Conservation (phyloP, 768 basidiomycete species). For the Tulasnella calospora region DNA sequence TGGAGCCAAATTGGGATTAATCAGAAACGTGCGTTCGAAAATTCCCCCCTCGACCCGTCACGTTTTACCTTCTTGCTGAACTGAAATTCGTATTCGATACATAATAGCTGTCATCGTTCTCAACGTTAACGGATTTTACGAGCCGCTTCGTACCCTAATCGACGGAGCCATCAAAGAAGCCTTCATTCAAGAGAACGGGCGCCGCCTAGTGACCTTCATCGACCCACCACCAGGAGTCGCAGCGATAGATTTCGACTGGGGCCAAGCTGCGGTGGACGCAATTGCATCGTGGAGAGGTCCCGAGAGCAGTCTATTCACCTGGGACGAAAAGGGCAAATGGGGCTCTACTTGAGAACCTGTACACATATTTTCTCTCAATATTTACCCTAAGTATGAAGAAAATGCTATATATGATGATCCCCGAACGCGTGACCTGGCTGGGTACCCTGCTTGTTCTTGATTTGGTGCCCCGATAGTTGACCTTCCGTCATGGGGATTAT, state of each 20-base stretch:
- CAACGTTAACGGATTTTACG: slow-evolving; percentile 81
- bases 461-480: no score
- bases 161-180: slow-evolving; percentile 60
- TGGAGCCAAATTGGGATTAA: slow-evolving; percentile 93
- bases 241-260: slow-evolving; percentile 68
- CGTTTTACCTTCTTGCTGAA: background rate
- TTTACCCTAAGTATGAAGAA: no score
- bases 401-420: no score
- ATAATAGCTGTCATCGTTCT: slow-evolving; percentile 70
- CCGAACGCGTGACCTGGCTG: no score
- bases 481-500: no score
- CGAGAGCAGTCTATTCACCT: slow-evolving; percentile 12
- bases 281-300: slow-evolving; percentile 54
- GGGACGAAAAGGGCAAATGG: slow-evolving; percentile 7
- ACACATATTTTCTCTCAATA: background rate
- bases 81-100: slow-evolving; percentile 20
- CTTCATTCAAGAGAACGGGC: slow-evolving; percentile 64
- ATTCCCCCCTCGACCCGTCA: no score
- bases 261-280: slow-evolving; percentile 58
- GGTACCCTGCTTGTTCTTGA: no score
- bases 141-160: slow-evolving; percentile 72
- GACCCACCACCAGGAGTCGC: slow-evolving; percentile 53
- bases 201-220: slow-evolving; percentile 65
- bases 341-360: background rate
- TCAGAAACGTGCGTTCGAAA: slow-evolving; percentile 57